A percentile compares a stretch with the other conserved stretches of the same genome.
Evolutionary conservation across 768 basidiomycete species (phyloP).

Genomic region (Dentipellis fragilis): DNA sequence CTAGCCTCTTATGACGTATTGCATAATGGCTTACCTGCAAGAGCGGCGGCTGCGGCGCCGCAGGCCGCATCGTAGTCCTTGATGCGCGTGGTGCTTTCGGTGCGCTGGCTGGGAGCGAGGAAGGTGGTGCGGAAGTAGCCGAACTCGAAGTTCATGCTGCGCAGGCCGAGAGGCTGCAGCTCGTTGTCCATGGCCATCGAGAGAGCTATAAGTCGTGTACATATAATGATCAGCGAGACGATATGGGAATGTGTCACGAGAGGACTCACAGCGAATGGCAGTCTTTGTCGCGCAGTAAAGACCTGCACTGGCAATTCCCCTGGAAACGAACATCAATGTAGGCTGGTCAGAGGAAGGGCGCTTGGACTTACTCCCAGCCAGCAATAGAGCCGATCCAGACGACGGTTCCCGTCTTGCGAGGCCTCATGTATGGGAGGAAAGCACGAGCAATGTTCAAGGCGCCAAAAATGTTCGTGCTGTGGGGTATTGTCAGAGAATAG

Average conservation of each 20-base stretch:
- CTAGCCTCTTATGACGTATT: background rate
- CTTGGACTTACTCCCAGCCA: conserved; percentile 3
- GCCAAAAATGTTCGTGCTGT: conserved; percentile 14
- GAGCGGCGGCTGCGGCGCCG: background rate
- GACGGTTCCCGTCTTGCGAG: conserved; percentile 12
- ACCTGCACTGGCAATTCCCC: background rate
- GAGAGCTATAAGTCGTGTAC: conserved; percentile 3
- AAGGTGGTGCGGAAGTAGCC: conserved; percentile 31
- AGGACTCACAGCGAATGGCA: background rate
- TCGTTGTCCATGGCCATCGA: conserved; percentile 12
- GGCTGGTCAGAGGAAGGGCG: background rate
- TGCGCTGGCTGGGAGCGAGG: conserved; percentile 8
- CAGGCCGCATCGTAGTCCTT: conserved; percentile 12
- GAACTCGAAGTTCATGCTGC: conserved; percentile 28
- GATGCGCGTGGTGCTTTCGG: conserved; percentile 22
- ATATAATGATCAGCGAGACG: background rate
- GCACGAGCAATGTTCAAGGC: conserved; percentile 13
- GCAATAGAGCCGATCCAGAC: conserved; percentile 11
- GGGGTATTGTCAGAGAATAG: background rate
- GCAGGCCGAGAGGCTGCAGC: conserved; percentile 21
- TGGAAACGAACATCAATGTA: background rate
- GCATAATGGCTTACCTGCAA: background rate
- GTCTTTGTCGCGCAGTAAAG: background rate
- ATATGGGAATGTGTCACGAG: background rate
- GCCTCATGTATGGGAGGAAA: conserved; percentile 15